Percentiles rank a stretch among this genome's conserved stretches.
Evolutionary conservation across 306 rosid species (phyloP).

Genomic region (Dryas drummondii): DNA sequence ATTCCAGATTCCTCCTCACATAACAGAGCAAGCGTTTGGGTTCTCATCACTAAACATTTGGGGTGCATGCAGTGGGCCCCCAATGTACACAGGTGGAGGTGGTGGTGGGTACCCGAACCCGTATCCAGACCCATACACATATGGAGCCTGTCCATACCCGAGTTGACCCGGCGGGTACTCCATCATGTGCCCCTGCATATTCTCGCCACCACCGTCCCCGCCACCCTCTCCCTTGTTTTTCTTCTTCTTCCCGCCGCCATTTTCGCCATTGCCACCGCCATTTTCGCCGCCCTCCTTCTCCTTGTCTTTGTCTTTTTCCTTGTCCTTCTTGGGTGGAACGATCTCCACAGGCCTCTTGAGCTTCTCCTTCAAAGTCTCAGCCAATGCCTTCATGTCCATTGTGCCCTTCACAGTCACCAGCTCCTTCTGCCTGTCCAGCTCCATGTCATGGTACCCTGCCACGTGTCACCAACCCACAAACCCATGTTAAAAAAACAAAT

Average conservation of each 20-base stretch:
- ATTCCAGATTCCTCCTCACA: constrained; percentile 35
- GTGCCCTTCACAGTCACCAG: constrained; percentile 56
- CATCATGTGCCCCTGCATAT: constrained; percentile 30
- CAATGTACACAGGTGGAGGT: constrained; percentile 25
- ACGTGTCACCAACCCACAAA: neutral
- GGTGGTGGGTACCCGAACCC: constrained; percentile 32
- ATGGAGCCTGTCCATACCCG: constrained; percentile 25
- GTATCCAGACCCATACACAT: constrained; percentile 24
- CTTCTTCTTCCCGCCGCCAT: constrained; percentile 39
- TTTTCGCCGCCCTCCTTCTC: constrained; percentile 23
- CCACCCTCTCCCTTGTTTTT: constrained; percentile 17
- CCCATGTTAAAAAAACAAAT: neutral
- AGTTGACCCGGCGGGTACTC: constrained; percentile 23
- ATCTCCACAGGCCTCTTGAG: constrained; percentile 61
- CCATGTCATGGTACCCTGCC: constrained; percentile 50
- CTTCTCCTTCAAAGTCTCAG: constrained; percentile 38
- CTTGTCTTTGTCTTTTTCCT: constrained; percentile 17
- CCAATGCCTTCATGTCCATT: constrained; percentile 59
- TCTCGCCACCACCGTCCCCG: constrained; percentile 28
- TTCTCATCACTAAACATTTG: constrained; percentile 80
- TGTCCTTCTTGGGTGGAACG: constrained; percentile 61
- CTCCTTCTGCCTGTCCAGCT: constrained; percentile 55
- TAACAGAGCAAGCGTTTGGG: constrained; percentile 73
- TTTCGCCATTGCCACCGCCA: constrained; percentile 13
- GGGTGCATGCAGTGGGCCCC: constrained; percentile 46